Evolutionary conservation across 2,329 filamentous ascomycete genomes (phyloP), one percentile per base, ranked within the genome.

Genomic region (Triangularia verruculosa): DNA sequence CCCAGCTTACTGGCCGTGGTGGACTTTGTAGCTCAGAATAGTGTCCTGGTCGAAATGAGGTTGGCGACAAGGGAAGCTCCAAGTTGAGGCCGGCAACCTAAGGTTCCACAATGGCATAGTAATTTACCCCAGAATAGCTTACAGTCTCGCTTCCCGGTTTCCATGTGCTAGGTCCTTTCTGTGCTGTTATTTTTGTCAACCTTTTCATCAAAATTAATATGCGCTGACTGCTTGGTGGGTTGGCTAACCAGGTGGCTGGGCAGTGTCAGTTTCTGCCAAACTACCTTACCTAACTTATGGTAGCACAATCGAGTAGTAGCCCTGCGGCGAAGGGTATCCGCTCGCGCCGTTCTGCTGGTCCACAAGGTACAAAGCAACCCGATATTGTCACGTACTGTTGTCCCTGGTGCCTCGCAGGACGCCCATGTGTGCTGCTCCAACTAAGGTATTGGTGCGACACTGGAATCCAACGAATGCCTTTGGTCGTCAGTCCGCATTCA

Each of bases 41-140:
- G 56, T 43, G 56, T 30, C n/a, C 47, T 55, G 51, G 60, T 61
- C 25, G 15, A 57, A 51, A 59, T 64, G 61, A 63, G 61, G 61
- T 62, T 62, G 22, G 55, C 22, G 28, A 39, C 52, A 53, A 30
- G 11, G 39, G 51, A 34, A 39, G 43, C 39, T 43, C 55, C 39
- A 59, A 52, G 57, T n/a, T 43, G 47, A 43, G 57, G 3, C 13
- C 34, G 22, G 57, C 20, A 15, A 8, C 32, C n/a, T 59, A 24
- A 25, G n/a, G 32, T 59, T 24, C 20, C 22, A 13, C 17, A 17
- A 13, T 27, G 25, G 34, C 57, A 59, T 39, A 30, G 39, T 24
- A 59, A 51, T 59, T n/a, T 59, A 52, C 47, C 57, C 39, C 57
- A 59, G 39, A 59, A 59, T 59, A 59, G 57, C 34, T 47, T 28